phyloP scores from a whole-genome alignment of 202 grass and related monocot species.

The Zoysia matrella region DNA sequence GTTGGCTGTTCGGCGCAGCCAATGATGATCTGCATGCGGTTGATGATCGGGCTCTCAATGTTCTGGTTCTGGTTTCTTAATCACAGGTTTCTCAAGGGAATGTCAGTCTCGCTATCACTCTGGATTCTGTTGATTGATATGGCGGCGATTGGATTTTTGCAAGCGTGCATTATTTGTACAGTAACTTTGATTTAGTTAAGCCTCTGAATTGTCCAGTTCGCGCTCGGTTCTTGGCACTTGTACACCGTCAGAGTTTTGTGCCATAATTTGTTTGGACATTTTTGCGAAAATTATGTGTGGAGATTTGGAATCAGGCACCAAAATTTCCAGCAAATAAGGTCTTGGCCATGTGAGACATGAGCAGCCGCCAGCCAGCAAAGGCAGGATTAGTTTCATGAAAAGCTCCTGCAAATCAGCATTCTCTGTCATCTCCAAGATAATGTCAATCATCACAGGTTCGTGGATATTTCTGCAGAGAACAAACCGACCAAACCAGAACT shows the following conservation, averaged over 20 bases:
- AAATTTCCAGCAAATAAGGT: too few relatives aligned
- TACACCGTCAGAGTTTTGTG: not conserved
- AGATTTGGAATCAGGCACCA: too few relatives aligned
- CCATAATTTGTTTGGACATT: not conserved
- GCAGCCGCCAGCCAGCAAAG: not conserved
- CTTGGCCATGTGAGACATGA: conserved; percentile 4
- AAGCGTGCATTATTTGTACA: not conserved
- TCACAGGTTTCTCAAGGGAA: too few relatives aligned
- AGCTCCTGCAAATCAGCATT: conserved; percentile 21
- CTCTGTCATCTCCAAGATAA: too few relatives aligned
- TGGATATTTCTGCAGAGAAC: conserved; percentile 12
- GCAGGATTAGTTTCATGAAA: conserved; percentile 5
- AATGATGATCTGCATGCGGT: too few relatives aligned
- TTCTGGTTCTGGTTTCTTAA: too few relatives aligned
- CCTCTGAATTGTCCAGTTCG: not conserved
- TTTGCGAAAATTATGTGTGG: not conserved
- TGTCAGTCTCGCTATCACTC: too few relatives aligned
- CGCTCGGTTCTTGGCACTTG: not conserved
- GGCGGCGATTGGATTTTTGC: conserved; percentile 8
- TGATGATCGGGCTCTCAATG: too few relatives aligned
- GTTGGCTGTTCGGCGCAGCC: too few relatives aligned
- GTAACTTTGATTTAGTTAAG: not conserved
- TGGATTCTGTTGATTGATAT: too few relatives aligned
- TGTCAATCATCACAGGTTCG: not conserved
- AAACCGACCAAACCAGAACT: not conserved